Conservation (phyloP, 768 basidiomycete genomes). For the Tricholoma furcatifolium region DNA sequence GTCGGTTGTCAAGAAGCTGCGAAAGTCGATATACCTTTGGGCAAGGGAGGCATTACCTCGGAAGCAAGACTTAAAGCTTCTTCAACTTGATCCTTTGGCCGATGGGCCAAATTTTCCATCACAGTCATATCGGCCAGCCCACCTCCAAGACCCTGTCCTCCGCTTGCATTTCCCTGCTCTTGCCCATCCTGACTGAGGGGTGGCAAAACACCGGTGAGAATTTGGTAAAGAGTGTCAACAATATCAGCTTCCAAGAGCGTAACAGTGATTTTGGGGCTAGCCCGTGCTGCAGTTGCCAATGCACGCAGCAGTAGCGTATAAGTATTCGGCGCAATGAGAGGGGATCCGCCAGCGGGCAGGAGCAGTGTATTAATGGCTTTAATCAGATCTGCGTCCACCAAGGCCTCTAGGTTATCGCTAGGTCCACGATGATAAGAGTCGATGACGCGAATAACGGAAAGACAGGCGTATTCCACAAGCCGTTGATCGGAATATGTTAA, state of each 20-base stretch:
- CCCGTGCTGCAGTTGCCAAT: slow-evolving; percentile 82
- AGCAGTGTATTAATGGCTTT: slow-evolving; percentile 83
- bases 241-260: slow-evolving; percentile 89
- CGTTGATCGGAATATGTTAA: slow-evolving; percentile 91
- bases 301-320: slow-evolving; percentile 87
- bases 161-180: slow-evolving; percentile 59
- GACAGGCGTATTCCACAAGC: slow-evolving; percentile 94
- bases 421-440: slow-evolving; percentile 89
- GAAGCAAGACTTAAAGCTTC: slow-evolving; percentile 87
- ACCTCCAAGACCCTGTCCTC: slow-evolving; percentile 80
- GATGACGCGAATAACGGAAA: slow-evolving; percentile 91
- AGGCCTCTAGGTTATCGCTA: slow-evolving; percentile 80
- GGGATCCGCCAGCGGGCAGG: slow-evolving; percentile 82
- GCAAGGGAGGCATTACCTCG: slow-evolving; percentile 90
- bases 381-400: slow-evolving; percentile 80
- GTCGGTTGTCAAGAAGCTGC: not conserved
- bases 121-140: slow-evolving; percentile 96
- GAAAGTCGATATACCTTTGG: slow-evolving; percentile 62
- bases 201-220: slow-evolving; percentile 91
- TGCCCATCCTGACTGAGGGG: slow-evolving; percentile 51
- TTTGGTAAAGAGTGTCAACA: slow-evolving; percentile 90
- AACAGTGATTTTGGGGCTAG: slow-evolving; percentile 85
- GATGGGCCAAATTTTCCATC: slow-evolving; percentile 94
- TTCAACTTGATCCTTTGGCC: slow-evolving; percentile 96
- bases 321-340: slow-evolving; percentile 81